Evolutionary conservation across 192 early-diverging fungal genomes (phyloP), one percentile per base, ranked within the genome.

Genomic region (Dissophora ornata): DNA sequence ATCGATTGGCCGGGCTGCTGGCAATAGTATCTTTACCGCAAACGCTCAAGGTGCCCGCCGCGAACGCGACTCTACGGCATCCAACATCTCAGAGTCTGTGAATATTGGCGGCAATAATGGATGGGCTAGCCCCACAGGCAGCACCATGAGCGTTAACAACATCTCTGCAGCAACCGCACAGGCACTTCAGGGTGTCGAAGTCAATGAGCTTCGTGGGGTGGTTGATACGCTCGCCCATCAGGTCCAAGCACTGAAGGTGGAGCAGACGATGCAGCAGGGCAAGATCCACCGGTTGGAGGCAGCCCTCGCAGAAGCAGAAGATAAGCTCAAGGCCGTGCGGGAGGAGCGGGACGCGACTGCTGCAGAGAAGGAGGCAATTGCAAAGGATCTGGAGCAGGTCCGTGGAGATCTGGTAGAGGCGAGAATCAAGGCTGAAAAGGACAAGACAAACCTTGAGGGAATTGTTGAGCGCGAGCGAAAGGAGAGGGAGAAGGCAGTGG

Each of bases 401-500:
- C 66, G 80, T 12, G 36, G 51, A 1, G 83, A 88, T 58, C 50
- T 84, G 30, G 59, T 44, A 2, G 61, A 78, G 9, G 65, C 80
- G 33, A 77, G 49, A 42, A n/a, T 29, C 48, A 86, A 57, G 62
- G 69, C 22, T 34, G 79, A 80, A 15, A 56, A 80, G 55, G 81
- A 83, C 49, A 71, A 79, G 12, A 62, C 51, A 25, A 45, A 32
- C 2, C 55, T 88, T 6, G 81, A 88, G 57, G 22, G 62, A 1
- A 33, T 62, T 13, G 40, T 84, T 6, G 81, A 86, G 40, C 51
- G 66, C 33, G 84, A 88, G 59, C 57, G 80, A 32, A 48, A 29
- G 30, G 75, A 80, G n/a, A 83, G 81, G 47, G 84, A 88, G 62
- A 81, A 73, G 51, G 84, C 86, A 4, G 83, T 86, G 52, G 79